phyloP scores from a whole-genome alignment of 371 early-diverging fungal species.

The Catenaria anguillulae region DNA sequence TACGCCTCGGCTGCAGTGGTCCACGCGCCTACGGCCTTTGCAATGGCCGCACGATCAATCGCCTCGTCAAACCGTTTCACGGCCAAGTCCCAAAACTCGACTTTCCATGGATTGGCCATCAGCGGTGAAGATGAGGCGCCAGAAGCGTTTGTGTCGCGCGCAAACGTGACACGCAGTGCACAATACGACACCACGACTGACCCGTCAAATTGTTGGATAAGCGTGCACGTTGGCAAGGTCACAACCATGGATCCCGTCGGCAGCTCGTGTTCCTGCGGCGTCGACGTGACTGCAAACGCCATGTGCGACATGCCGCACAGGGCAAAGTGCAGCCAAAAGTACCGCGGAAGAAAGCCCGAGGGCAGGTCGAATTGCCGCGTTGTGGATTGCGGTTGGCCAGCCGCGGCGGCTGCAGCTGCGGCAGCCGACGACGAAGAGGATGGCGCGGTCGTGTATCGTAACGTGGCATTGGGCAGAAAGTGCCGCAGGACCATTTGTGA shows the following conservation, averaged over 20 bases:
- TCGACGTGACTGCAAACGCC: neutral
- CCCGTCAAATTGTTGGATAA: neutral
- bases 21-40: neutral
- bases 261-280: neutral
- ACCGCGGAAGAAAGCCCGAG: neutral
- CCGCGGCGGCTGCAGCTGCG: neutral
- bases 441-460: neutral
- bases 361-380: neutral
- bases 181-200: neutral
- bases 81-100: slow-evolving; percentile 1
- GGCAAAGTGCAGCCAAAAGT: neutral
- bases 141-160: no score
- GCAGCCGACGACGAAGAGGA: no score
- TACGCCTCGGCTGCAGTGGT: neutral
- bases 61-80: neutral
- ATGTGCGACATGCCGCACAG: neutral
- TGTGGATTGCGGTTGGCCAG: neutral
- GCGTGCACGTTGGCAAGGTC: neutral
- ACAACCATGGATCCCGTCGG: neutral
- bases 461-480: neutral
- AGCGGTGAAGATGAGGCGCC: no score
- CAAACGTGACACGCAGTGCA: neutral
- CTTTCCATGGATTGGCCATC: neutral
- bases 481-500: neutral
- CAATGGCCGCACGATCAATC: neutral